Percentiles rank a stretch among this genome's conserved stretches.
Conservation (phyloP, 257 asterid genomes). For the Ilex aquifolium region DNA sequence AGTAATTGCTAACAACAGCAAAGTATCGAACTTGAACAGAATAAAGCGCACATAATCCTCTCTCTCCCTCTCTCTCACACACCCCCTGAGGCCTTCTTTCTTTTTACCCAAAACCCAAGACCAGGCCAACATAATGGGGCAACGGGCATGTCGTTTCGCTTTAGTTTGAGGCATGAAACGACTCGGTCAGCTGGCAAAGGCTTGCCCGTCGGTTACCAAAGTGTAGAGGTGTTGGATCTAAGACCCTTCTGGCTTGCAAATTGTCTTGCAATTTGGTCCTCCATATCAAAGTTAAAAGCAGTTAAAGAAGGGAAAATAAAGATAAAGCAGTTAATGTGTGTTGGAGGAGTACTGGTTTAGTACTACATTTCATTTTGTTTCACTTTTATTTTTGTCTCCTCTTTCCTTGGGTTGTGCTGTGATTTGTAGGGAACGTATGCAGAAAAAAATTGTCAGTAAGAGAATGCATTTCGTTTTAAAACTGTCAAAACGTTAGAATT, state of each 20-base stretch:
- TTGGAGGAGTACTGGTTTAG: conserved; percentile 3
- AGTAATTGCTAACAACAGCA: conserved; percentile 41
- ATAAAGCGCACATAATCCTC: conserved; percentile 47
- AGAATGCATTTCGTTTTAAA: no score
- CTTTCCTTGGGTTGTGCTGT: conserved; percentile 18
- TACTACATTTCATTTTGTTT: neutral
- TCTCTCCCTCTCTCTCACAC: conserved; percentile 35
- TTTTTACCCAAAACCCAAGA: conserved; percentile 38
- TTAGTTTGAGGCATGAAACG: conserved; percentile 28
- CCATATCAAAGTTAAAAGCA: conserved; percentile 41
- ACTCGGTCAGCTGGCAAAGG: conserved; percentile 35
- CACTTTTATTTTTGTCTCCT: conserved; percentile 4
- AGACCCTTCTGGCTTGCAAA: conserved; percentile 21
- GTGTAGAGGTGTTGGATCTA: conserved; percentile 33
- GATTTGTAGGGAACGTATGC: conserved; percentile 13
- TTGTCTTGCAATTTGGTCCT: conserved; percentile 37
- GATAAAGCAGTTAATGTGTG: conserved; percentile 21
- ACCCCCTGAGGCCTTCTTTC: conserved; percentile 26
- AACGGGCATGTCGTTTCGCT: conserved; percentile 46
- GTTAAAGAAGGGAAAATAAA: conserved; percentile 23
- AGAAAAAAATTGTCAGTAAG: no score
- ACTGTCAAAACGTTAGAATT: no score
- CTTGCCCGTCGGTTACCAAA: conserved; percentile 47
- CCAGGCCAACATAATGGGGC: conserved; percentile 36
- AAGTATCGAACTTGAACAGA: conserved; percentile 72